Evolutionary conservation across 2,329 filamentous ascomycete species (phyloP).

Genomic region (Colletotrichum noveboracense): DNA sequence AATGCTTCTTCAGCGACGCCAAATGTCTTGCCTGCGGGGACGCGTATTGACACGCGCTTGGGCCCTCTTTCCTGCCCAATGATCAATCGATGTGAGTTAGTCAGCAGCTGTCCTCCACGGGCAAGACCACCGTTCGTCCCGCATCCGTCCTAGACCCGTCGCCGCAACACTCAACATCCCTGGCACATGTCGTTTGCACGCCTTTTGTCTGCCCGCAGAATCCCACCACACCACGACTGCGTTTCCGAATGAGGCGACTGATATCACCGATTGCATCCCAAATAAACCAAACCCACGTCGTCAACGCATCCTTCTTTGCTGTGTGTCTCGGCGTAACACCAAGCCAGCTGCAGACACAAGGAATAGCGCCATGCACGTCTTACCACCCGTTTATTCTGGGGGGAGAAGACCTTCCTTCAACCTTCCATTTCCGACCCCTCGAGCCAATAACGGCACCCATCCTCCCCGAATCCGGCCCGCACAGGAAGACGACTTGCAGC

Average conservation of each 20-base stretch:
- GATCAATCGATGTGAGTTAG: neutral
- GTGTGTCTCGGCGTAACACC: neutral
- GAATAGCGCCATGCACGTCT: neutral
- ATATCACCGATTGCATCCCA: neutral
- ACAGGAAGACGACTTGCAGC: neutral
- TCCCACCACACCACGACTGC: neutral
- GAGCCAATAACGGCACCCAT: neutral
- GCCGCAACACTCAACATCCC: neutral
- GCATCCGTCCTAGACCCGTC: neutral
- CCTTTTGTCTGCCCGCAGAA: neutral
- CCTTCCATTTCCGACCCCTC: neutral
- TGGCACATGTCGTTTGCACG: neutral
- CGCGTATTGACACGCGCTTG: neutral
- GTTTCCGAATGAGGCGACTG: neutral
- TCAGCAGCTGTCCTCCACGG: neutral
- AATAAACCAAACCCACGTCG: neutral
- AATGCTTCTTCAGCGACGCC: neutral
- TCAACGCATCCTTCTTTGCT: neutral
- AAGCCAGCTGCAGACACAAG: neutral
- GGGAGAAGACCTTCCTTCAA: neutral
- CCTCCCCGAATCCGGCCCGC: neutral
- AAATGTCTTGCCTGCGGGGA: neutral
- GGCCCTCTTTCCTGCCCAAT: neutral
- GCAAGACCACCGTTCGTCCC: neutral
- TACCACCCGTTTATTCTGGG: neutral